Evolutionary conservation across 768 basidiomycete species (phyloP), one percentile per base, ranked within the genome.

Genomic region (Auricularia sp.): DNA sequence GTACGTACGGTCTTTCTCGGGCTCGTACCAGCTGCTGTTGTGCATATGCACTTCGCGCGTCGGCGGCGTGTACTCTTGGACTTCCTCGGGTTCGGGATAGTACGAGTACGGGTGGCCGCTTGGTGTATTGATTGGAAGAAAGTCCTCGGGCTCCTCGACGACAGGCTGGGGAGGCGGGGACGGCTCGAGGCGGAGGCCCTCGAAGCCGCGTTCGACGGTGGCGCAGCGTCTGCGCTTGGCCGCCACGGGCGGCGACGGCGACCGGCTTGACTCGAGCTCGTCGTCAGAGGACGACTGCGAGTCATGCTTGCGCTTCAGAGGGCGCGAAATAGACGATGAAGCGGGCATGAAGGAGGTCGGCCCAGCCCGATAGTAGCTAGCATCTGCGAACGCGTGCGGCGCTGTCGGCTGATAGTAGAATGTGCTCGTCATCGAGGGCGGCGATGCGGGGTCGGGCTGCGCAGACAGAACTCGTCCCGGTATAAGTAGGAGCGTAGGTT

Each of bases 1-100:
- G 58, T 70, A 80, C 85, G 68, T 73, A 90, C 89, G 77, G 71
- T 87, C 83, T 67, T 82, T 85, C 70, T 87, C 88, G 3, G 83
- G 80, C 71, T 87, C 87, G 70, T 85, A 87, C 85, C 85, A 87
- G 36, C 84, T 82, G 8, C 78, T 78, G 8, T 72, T 69, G 66
- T 83, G 84, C 88, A 91, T 91, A 58, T 79, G 81, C 2, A 85
- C 76, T 63, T 90, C 87, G 21, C 76, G 80, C 8, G 76, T 64
- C 7, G 36, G 63, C 44, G 69, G 36, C 16, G 43, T 54, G 14
- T 53, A 34, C n/a, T 54, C 62, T n/a, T 54, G 21, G 53, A 29
- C 36, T 5, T 36, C 62, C 39, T 42, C 39, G 8, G 39, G 39
- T 42, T 7, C 39, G 23, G 51, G 36, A 16, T 16, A 35, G 33